These are phyloP conservation scores for Cercospora zeae-maydis DNA, from an alignment of 2,329 filamentous ascomycete genomes.

Conservation along the genomic window DNA sequence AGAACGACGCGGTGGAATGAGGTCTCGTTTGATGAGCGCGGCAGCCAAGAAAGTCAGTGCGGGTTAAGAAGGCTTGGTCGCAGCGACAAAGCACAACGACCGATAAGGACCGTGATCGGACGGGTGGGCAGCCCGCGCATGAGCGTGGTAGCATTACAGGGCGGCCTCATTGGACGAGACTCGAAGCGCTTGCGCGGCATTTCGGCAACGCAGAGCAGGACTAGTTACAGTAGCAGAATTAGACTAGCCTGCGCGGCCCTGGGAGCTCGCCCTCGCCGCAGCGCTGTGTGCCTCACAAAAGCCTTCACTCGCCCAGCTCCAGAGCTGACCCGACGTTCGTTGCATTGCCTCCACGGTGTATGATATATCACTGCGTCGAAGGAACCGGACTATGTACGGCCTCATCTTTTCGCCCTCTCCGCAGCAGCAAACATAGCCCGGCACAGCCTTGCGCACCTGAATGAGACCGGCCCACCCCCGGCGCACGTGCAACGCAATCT, in stretches of 20 bases:
- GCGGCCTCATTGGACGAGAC: neutral
- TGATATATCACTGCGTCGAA: neutral
- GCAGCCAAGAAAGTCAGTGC: neutral
- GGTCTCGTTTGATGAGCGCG: neutral
- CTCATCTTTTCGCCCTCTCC: neutral
- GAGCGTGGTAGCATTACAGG: neutral
- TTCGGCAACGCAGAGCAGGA: neutral
- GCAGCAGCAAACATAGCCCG: constrained; percentile 6
- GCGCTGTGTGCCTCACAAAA: constrained; percentile 3
- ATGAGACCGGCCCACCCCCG: neutral
- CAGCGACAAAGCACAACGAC: constrained; percentile 7
- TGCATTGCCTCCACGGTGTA: constrained; percentile 2
- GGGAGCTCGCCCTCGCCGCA: neutral
- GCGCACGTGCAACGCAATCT: constrained; percentile 6
- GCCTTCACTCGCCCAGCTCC: constrained; percentile 3
- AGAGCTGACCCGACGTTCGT: neutral
- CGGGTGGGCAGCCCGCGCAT: neutral
- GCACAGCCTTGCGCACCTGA: constrained; percentile 1
- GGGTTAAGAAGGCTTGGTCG: constrained; percentile 8
- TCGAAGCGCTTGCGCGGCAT: neutral
- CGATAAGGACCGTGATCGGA: constrained; percentile 2
- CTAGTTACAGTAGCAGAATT: constrained; percentile 1
- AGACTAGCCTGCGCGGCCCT: neutral
- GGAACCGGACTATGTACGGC: neutral
- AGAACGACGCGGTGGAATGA: constrained; percentile 3